A percentile compares a stretch with the other conserved stretches of the same genome.
phyloP scores from a whole-genome alignment of 257 asterid species.

The Misopates orontium region DNA sequence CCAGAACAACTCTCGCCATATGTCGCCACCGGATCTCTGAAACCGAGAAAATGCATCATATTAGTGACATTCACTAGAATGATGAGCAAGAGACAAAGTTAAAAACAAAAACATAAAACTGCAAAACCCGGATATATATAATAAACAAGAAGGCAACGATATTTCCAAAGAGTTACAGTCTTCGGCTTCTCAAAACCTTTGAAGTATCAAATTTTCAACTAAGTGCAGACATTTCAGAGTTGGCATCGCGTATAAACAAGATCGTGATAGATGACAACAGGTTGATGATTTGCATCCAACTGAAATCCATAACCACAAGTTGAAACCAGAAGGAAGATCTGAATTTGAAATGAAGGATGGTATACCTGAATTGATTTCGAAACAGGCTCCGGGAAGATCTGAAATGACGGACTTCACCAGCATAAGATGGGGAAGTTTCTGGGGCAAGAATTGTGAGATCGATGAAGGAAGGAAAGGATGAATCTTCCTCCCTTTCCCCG shows the following conservation, averaged over 20 bases:
- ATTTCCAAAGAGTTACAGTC: not conserved
- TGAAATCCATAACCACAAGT: not conserved
- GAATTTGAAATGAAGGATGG: not conserved
- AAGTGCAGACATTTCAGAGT: not conserved
- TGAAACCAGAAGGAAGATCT: not conserved
- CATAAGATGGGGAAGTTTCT: conserved; percentile 39
- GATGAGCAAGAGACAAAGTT: not conserved
- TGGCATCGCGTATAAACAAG: not conserved
- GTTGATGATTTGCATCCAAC: conserved; percentile 6
- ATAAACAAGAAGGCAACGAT: not conserved
- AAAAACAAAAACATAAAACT: not conserved
- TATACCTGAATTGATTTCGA: conserved; percentile 68
- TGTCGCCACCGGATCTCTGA: conserved; percentile 48
- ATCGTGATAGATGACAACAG: not conserved
- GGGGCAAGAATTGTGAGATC: conserved; percentile 57
- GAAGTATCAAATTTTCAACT: not conserved
- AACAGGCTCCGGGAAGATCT: conserved; percentile 47
- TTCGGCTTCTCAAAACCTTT: not conserved
- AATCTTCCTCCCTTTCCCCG: conserved; percentile 37
- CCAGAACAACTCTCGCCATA: conserved; percentile 40
- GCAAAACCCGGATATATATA: not conserved
- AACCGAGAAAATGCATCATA: conserved; percentile 11
- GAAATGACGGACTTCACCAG: conserved; percentile 39
- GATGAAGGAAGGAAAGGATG: conserved; percentile 51
- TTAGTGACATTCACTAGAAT: not conserved